Conservation (phyloP, 1,284 basidiomycete genomes). For the Moesziomyces sp. region DNA sequence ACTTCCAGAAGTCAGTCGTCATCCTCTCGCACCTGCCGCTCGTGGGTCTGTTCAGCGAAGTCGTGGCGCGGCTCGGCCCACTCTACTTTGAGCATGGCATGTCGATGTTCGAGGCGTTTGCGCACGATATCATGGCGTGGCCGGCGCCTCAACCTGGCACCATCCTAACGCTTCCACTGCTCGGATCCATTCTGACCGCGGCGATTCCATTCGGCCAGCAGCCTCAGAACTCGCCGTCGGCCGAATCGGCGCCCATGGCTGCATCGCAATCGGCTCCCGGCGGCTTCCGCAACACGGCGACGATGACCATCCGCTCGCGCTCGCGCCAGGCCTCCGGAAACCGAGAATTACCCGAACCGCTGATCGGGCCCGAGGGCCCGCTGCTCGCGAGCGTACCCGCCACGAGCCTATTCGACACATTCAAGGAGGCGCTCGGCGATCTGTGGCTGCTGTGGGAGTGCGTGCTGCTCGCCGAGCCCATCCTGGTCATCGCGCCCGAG, state of each 20-base stretch:
- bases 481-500: slow-evolving; percentile 85
- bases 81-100: slow-evolving; percentile 64
- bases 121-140: slow-evolving; percentile 57
- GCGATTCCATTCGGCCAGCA: slow-evolving; percentile 59
- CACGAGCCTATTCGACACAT: slow-evolving; percentile 68
- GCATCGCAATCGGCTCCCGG: slow-evolving; percentile 7
- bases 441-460: slow-evolving; percentile 80
- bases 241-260: slow-evolving; percentile 22
- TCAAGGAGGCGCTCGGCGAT: slow-evolving; percentile 73
- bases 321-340: slow-evolving; percentile 14
- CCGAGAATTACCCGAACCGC: slow-evolving; percentile 34
- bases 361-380: slow-evolving; percentile 40
- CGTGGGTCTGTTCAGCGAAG: slow-evolving; percentile 80
- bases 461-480: slow-evolving; percentile 79
- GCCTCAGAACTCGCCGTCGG: slow-evolving; percentile 54
- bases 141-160: slow-evolving; percentile 56
- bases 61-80: slow-evolving; percentile 77
- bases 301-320: slow-evolving; percentile 33
- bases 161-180: slow-evolving; percentile 52
- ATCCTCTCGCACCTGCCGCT: slow-evolving; percentile 85
- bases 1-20: slow-evolving; percentile 79
- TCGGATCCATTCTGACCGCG: slow-evolving; percentile 53
- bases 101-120: slow-evolving; percentile 61
- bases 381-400: slow-evolving; percentile 78
- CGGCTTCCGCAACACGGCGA: slow-evolving; percentile 26